Evolutionary conservation across 768 basidiomycete genomes (phyloP), one percentile per base, ranked within the genome.

Genomic region (Lepiota venenata): DNA sequence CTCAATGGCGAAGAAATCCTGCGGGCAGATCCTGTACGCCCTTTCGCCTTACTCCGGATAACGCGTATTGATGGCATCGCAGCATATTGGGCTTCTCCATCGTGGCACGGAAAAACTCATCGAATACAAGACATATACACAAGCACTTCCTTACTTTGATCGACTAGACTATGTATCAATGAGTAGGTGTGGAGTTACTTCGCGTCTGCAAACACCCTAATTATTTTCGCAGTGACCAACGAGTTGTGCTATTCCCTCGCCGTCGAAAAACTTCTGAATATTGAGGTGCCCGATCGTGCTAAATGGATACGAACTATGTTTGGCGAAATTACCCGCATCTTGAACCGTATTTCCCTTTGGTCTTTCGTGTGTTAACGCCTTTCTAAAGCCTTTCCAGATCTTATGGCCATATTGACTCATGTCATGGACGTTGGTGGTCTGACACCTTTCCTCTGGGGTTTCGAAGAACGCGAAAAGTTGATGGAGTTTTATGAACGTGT

Each of bases 401-500:
- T 98, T 56, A 99, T 99, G 96, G 96, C 96, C 57, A 80, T 98
- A 56, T 81, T 99, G 39, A 91, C 95, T 1, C 93, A 95, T 70
- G 87, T 91, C 49, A 94, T 93, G 91, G 93, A 99, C 65, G 96
- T 99, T 58, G 96, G 96, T 68, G 96, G 93, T 55, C 83, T 99
- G 9, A 99, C 96, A 2, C 96, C 96, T 36, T 99, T 98, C 86
- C 78, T 99, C 27, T 99, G 96, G 94, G 96, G 96, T 63, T 98
- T 98, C 79, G 96, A 98, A 72, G 96, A 99, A 71, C 93, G 96
- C 52, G 96, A 98, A 75, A 99, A 99, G 78, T 84, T 98, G 59
- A 98, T 98, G 96, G 96, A 99, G 68, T 99, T 98, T 74, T 99
- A 99, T 70, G 96, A 99, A 73, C 93, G 96, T 53, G 96, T 98